These are phyloP conservation scores for Pelargonium cotyledonis DNA, from an alignment of 441 rosid species.

Conservation along the genomic window DNA sequence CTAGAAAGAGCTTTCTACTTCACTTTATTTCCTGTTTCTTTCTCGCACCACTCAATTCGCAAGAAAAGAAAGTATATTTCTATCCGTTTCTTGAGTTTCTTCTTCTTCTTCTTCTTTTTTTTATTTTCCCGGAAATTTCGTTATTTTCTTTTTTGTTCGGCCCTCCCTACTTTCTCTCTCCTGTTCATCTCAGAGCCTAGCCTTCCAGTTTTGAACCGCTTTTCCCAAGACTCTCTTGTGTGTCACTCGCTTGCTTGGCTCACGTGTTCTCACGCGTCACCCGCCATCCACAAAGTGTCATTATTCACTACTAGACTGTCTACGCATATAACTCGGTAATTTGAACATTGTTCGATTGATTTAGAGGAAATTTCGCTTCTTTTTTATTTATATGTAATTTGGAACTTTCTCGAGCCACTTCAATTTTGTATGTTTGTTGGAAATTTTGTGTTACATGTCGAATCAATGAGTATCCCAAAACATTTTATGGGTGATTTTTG, in stretches of 20 bases:
- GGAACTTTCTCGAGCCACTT: too few species aligned
- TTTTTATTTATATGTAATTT: too few species aligned
- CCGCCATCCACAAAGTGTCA: background rate
- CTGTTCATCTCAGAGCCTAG: constrained; percentile 2
- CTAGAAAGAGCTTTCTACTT: background rate
- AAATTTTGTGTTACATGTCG: too few species aligned
- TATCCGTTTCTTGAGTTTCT: background rate
- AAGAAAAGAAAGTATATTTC: too few species aligned
- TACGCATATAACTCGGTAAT: too few species aligned
- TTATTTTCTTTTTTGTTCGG: background rate
- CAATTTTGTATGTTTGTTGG: too few species aligned
- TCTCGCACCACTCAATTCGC: background rate
- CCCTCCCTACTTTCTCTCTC: background rate
- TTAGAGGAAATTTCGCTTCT: too few species aligned
- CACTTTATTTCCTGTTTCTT: background rate
- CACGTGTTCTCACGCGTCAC: background rate
- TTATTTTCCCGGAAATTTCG: constrained; percentile 3
- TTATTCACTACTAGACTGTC: too few species aligned
- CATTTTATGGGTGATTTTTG: too few species aligned
- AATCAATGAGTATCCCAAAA: too few species aligned
- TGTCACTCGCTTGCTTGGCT: background rate
- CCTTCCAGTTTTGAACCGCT: constrained; percentile 1
- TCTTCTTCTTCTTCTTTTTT: background rate
- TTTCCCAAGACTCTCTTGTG: background rate
- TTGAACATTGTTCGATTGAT: too few species aligned